Evolutionary conservation across 108 stramenopile genomes (phyloP).

Genomic region (Chaetoceros tenuissimus): DNA sequence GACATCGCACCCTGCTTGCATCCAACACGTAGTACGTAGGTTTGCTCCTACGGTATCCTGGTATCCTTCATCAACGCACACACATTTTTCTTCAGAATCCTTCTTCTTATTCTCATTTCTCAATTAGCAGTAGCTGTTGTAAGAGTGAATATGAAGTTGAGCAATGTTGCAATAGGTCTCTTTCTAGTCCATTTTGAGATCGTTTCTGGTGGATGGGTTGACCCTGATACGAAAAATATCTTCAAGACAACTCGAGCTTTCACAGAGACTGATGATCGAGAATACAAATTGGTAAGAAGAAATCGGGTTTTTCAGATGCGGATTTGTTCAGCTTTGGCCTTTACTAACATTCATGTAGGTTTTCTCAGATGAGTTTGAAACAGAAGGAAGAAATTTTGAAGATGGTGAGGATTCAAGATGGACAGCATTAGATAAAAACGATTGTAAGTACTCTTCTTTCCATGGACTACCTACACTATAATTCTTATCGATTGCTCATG

Average conservation of each 20-base stretch:
- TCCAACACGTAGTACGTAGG: too few relatives aligned
- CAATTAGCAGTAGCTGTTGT: too few relatives aligned
- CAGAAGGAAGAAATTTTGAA: slow-evolving; percentile 71
- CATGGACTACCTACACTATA: not conserved
- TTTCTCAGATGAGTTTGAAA: slow-evolving; percentile 93
- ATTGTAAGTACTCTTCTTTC: slow-evolving; percentile 28
- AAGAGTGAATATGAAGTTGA: too few relatives aligned
- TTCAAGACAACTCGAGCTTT: slow-evolving; percentile 15
- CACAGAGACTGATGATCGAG: slow-evolving; percentile 30
- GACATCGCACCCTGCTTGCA: too few relatives aligned
- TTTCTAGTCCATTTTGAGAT: too few relatives aligned
- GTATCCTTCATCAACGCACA: too few relatives aligned
- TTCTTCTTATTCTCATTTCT: too few relatives aligned
- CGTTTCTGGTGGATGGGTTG: slow-evolving; percentile 66
- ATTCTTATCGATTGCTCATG: slow-evolving; percentile 1
- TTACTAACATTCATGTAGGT: slow-evolving; percentile 23
- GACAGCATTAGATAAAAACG: slow-evolving; percentile 83
- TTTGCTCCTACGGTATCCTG: too few relatives aligned
- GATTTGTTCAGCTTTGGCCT: not conserved
- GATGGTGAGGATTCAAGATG: slow-evolving; percentile 93
- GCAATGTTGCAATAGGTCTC: too few relatives aligned
- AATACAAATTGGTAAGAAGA: slow-evolving; percentile 57
- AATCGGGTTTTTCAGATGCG: not conserved
- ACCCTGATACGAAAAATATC: slow-evolving; percentile 68
- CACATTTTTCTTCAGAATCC: too few relatives aligned